Evolutionary conservation across 345 rosid genomes (phyloP).

Genomic region (Anastatica hierochuntica): DNA sequence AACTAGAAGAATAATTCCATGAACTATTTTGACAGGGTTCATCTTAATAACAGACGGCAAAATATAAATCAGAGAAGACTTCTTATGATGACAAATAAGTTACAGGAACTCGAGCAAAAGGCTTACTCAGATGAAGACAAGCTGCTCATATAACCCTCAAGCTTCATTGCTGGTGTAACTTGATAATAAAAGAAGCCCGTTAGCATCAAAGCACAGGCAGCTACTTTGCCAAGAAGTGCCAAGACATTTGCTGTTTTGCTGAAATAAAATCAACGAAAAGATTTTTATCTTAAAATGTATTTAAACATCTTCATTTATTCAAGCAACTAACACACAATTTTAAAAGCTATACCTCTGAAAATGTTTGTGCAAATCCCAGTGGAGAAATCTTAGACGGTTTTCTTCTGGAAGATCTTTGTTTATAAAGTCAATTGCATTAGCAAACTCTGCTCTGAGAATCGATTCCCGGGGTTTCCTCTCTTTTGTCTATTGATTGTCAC

Average conservation of each 20-base stretch:
- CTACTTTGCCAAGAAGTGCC: constrained; percentile 73
- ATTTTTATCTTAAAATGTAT: neutral
- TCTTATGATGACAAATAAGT: neutral
- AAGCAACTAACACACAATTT: constrained; percentile 1
- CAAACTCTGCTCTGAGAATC: constrained; percentile 90
- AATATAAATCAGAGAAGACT: neutral
- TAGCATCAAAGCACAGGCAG: constrained; percentile 59
- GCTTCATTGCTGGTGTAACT: constrained; percentile 53
- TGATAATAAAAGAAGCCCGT: constrained; percentile 87
- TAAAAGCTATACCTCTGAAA: constrained; percentile 47
- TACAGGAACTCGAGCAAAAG: neutral
- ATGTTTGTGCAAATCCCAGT: constrained; percentile 52
- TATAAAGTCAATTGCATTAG: constrained; percentile 83
- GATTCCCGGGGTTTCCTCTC: constrained; percentile 75
- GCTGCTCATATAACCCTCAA: constrained; percentile 34
- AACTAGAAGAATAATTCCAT: neutral
- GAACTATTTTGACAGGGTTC: constrained; percentile 8
- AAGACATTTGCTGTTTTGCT: constrained; percentile 81
- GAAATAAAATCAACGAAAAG: constrained; percentile 22
- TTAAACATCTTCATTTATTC: neutral
- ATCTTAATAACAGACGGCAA: neutral
- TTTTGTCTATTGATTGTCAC: constrained; percentile 21
- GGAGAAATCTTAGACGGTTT: constrained; percentile 57
- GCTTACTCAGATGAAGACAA: constrained; percentile 62
- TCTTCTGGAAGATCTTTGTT: constrained; percentile 84